These are phyloP conservation scores for Serendipita sp. DNA, from an alignment of 768 basidiomycete genomes.

Conservation along the genomic window DNA sequence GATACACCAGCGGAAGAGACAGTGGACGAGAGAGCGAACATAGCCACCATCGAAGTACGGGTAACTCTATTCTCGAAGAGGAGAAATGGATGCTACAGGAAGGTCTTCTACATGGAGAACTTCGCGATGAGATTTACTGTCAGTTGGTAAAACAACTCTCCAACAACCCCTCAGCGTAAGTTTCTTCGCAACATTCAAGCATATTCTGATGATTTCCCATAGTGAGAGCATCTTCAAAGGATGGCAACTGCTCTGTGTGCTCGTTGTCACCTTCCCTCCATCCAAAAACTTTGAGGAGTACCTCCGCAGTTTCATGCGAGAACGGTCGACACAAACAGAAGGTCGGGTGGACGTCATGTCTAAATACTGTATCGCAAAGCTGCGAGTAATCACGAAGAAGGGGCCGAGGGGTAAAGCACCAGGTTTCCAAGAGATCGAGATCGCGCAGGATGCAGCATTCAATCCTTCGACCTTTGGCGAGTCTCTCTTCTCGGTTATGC, in stretches of 20 bases:
- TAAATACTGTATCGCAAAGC: slow-evolving; percentile 72
- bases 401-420: slow-evolving; percentile 80
- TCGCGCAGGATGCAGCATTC: slow-evolving; percentile 85
- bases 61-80: slow-evolving; percentile 34
- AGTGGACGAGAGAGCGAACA: slow-evolving; percentile 4
- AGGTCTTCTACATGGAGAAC: slow-evolving; percentile 64
- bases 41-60: background rate
- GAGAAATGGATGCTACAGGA: slow-evolving; percentile 74
- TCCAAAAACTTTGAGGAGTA: slow-evolving; percentile 86
- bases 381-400: slow-evolving; percentile 59
- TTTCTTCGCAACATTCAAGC: slow-evolving; percentile 12
- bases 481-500: slow-evolving; percentile 67
- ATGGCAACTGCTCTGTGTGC: slow-evolving; percentile 84
- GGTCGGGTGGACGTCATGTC: slow-evolving; percentile 82
- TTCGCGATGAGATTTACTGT: slow-evolving; percentile 88
- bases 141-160: slow-evolving; percentile 86
- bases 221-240: slow-evolving; percentile 82
- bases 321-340: slow-evolving; percentile 48
- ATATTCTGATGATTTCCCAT: background rate
- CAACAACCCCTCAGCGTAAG: slow-evolving; percentile 64
- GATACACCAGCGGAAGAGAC: slow-evolving; percentile 11
- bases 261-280: slow-evolving; percentile 83
- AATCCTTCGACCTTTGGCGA: slow-evolving; percentile 91
- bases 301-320: slow-evolving; percentile 62
- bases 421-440: slow-evolving; percentile 73